Evolutionary conservation across 352 stramenopile species (phyloP).

Genomic region (Phytophthora hibernalis): DNA sequence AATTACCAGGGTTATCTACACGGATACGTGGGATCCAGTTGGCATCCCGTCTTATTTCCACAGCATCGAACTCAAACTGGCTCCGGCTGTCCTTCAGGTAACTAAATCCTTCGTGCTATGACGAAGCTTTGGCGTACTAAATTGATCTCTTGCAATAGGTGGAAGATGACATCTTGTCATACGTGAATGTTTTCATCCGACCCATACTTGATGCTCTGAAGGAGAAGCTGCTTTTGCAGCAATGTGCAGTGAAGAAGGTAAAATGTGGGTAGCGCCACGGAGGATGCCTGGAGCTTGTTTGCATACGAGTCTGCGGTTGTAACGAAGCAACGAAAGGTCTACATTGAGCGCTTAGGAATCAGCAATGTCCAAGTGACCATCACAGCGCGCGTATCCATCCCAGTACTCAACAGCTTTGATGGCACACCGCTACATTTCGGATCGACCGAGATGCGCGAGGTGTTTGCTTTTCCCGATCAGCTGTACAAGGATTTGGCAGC

Average conservation of each 20-base stretch:
- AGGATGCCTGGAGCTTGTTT: constrained; percentile 28
- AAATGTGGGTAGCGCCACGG: background rate
- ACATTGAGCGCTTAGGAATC: constrained; percentile 66
- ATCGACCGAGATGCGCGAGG: constrained; percentile 58
- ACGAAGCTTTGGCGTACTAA: constrained; percentile 3
- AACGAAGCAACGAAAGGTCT: constrained; percentile 64
- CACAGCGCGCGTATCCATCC: constrained; percentile 79
- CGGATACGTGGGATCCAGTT: constrained; percentile 54
- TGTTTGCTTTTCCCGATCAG: constrained; percentile 79
- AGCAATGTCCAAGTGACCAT: constrained; percentile 69
- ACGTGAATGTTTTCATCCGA: constrained; percentile 53
- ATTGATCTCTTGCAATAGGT: constrained; percentile 34
- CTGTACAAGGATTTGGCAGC: constrained; percentile 84
- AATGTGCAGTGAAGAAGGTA: background rate
- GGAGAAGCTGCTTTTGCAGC: constrained; percentile 16
- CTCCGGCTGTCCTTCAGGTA: constrained; percentile 77
- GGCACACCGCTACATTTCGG: constrained; percentile 76
- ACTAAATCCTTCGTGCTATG: background rate
- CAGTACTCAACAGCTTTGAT: constrained; percentile 85
- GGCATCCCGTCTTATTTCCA: constrained; percentile 73
- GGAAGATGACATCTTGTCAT: constrained; percentile 62
- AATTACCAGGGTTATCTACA: constrained; percentile 58
- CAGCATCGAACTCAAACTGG: constrained; percentile 63
- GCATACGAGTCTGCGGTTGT: constrained; percentile 30
- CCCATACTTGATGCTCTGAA: constrained; percentile 50